phyloP scores from a whole-genome alignment of 805 yeast genomes.

The Myxozyma vanderwaltii region DNA sequence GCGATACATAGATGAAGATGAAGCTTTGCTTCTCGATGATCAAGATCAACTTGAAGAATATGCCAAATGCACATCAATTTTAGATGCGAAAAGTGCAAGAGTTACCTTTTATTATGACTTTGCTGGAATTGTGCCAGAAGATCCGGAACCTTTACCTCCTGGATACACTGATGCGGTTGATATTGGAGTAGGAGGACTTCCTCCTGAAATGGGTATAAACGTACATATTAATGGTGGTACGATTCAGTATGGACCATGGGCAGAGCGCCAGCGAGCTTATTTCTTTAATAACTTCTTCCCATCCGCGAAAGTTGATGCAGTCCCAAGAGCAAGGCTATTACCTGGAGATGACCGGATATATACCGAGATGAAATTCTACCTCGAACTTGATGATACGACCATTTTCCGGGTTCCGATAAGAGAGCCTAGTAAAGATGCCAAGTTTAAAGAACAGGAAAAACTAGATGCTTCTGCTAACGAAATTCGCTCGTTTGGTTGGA shows the following conservation, averaged over 20 bases:
- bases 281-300: constrained; percentile 73
- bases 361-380: constrained; percentile 56
- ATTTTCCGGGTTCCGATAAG: constrained; percentile 77
- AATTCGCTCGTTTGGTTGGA: constrained; percentile 85
- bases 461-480: constrained; percentile 42
- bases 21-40: constrained; percentile 41
- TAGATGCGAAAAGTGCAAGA: constrained; percentile 61
- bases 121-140: constrained; percentile 62
- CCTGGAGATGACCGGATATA: constrained; percentile 60
- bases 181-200: constrained; percentile 59
- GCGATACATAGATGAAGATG: constrained; percentile 58
- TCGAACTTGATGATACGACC: constrained; percentile 65
- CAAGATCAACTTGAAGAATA: constrained; percentile 60
- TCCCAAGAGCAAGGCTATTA: constrained; percentile 45
- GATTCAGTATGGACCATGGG: constrained; percentile 92
- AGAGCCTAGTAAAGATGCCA: constrained; percentile 75
- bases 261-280: constrained; percentile 76
- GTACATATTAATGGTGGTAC: constrained; percentile 61
- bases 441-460: constrained; percentile 41
- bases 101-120: constrained; percentile 67
- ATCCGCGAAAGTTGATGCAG: constrained; percentile 57
- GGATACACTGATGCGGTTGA: constrained; percentile 39
- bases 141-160: constrained; percentile 38
- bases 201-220: constrained; percentile 64
- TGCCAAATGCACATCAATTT: constrained; percentile 71